A percentile compares a stretch with the other conserved stretches of the same genome.
These are phyloP conservation scores for Talaromyces sp. DNA, from an alignment of 2,329 filamentous ascomycete species.

Conservation along the genomic window DNA sequence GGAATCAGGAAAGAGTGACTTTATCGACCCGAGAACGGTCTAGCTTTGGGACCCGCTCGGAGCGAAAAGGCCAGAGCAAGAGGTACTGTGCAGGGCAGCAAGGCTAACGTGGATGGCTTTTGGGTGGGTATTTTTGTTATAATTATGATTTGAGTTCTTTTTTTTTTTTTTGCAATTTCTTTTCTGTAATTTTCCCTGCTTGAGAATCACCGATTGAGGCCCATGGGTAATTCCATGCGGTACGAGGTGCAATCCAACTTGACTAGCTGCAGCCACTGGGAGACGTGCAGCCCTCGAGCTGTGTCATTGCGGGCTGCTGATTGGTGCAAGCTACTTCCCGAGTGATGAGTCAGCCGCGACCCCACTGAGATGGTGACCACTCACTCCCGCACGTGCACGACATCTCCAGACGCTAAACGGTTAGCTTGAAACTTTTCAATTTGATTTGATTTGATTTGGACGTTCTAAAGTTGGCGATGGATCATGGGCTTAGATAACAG, in stretches of 20 bases:
- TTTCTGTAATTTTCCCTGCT: too few species aligned
- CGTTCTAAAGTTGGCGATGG: too few species aligned
- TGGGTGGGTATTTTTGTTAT: too few species aligned
- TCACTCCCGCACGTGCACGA: slow-evolving; percentile 13
- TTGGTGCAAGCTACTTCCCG: slow-evolving; percentile 1
- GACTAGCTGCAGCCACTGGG: not conserved
- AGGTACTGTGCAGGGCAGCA: not conserved
- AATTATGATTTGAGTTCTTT: not conserved
- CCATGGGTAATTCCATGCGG: not conserved
- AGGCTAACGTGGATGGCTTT: too few species aligned
- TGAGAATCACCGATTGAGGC: too few species aligned
- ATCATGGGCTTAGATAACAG: too few species aligned
- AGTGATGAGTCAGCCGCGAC: slow-evolving; percentile 6
- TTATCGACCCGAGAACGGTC: slow-evolving; percentile 22
- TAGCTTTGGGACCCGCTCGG: slow-evolving; percentile 4
- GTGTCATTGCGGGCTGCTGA: not conserved
- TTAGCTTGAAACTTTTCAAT: not conserved
- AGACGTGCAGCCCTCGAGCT: slow-evolving; percentile 1
- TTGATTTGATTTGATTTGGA: too few species aligned
- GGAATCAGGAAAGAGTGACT: slow-evolving; percentile 11
- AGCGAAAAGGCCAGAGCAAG: not conserved
- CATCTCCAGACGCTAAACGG: not conserved
- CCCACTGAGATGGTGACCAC: slow-evolving; percentile 12
- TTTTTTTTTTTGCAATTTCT: not conserved
- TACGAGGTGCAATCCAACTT: too few species aligned